These are phyloP conservation scores for Kwoniella heveanensis DNA, from an alignment of 768 basidiomycete genomes.

Conservation along the genomic window DNA sequence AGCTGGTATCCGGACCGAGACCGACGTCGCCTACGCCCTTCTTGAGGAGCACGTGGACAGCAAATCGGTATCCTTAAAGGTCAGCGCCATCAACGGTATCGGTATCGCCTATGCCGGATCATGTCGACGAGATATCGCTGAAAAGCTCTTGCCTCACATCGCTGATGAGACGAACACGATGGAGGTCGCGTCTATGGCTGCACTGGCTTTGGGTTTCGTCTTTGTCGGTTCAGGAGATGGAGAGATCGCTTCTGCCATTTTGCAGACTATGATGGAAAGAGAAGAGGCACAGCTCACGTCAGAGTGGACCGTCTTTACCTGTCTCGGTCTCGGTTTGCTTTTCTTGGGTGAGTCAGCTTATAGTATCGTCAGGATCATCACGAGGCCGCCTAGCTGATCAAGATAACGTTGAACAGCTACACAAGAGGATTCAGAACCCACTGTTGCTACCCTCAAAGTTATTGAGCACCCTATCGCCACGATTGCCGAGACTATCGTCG, in stretches of 20 bases:
- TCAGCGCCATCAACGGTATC: conserved; percentile 83
- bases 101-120: conserved; percentile 95
- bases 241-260: conserved; percentile 82
- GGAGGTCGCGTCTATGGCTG: conserved; percentile 83
- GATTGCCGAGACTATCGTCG: conserved; percentile 86
- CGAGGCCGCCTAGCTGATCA: neutral
- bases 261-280: conserved; percentile 79
- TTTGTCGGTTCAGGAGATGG: conserved; percentile 94
- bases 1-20: conserved; percentile 83
- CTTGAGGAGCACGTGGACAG: conserved; percentile 87
- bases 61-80: conserved; percentile 78
- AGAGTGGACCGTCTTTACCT: conserved; percentile 93
- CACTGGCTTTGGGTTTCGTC: conserved; percentile 88
- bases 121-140: conserved; percentile 79
- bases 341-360: conserved; percentile 71
- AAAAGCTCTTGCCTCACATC: conserved; percentile 75
- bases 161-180: conserved; percentile 79
- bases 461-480: conserved; percentile 90
- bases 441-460: conserved; percentile 86
- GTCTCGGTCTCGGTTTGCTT: conserved; percentile 81
- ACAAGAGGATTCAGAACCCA: conserved; percentile 91
- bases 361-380: no score
- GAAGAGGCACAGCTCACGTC: conserved; percentile 70
- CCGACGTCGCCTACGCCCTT: conserved; percentile 87
- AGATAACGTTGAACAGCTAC: conserved; percentile 62